Conservation (phyloP, 352 stramenopile genomes). For the Globisporangium parvum region DNA sequence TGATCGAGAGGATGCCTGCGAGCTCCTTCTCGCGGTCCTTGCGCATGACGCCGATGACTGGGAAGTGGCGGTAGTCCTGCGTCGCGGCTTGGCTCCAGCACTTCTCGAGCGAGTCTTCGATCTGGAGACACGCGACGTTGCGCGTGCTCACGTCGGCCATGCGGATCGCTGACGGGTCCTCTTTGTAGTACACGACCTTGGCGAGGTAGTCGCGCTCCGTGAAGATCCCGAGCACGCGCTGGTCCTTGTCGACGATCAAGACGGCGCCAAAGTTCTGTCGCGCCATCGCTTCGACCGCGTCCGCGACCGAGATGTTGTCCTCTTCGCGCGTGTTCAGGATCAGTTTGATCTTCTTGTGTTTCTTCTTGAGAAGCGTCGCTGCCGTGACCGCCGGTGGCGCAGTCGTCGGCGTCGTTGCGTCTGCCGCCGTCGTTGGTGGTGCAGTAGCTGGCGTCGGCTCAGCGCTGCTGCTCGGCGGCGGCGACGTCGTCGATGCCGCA, state of each 20-base stretch:
- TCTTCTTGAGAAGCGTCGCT: slow-evolving; percentile 73
- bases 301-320: slow-evolving; percentile 68
- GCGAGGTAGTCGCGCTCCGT: slow-evolving; percentile 82
- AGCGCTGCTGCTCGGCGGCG: neutral
- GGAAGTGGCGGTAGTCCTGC: slow-evolving; percentile 76
- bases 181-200: slow-evolving; percentile 68
- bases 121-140: slow-evolving; percentile 52
- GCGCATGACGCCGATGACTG: slow-evolving; percentile 66
- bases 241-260: slow-evolving; percentile 78
- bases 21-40: slow-evolving; percentile 78
- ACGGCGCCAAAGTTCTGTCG: slow-evolving; percentile 78
- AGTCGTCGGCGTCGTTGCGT: slow-evolving; percentile 3
- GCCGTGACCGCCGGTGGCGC: slow-evolving; percentile 30
- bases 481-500: neutral
- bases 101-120: slow-evolving; percentile 74
- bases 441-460: neutral
- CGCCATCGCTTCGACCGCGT: slow-evolving; percentile 73
- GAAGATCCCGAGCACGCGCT: slow-evolving; percentile 79
- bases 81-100: slow-evolving; percentile 66
- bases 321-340: slow-evolving; percentile 79
- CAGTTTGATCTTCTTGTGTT: slow-evolving; percentile 74
- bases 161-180: slow-evolving; percentile 46
- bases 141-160: slow-evolving; percentile 60
- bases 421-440: slow-evolving; percentile 2
- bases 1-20: slow-evolving; percentile 76